Conservation (phyloP, 441 rosid species). For the Brassica balearica region DNA sequence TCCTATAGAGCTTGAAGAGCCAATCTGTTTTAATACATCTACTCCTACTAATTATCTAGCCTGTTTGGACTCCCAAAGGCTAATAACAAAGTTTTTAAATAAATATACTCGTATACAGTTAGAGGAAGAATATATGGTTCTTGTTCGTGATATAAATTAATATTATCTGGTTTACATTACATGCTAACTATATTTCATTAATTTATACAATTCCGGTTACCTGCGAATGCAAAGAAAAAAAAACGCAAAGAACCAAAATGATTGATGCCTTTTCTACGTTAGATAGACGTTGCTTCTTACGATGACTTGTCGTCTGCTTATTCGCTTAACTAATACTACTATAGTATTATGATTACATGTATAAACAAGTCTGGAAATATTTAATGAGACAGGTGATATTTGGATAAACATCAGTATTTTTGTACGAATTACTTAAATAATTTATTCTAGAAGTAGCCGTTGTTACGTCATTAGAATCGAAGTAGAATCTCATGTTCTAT, state of each 20-base stretch:
- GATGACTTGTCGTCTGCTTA: conserved; percentile 12
- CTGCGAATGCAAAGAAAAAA: neutral
- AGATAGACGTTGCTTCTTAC: conserved; percentile 22
- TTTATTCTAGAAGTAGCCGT: conserved; percentile 35
- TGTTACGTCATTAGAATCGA: conserved; percentile 32
- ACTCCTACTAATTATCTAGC: conserved; percentile 26
- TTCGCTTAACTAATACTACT: neutral
- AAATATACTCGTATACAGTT: conserved; percentile 12
- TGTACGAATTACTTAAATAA: neutral
- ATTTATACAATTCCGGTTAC: neutral
- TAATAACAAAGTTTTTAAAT: neutral
- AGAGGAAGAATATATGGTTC: conserved; percentile 20
- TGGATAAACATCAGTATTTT: conserved; percentile 25
- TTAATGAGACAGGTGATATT: conserved; percentile 22
- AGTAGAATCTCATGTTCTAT: conserved; percentile 6
- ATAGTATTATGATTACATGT: neutral
- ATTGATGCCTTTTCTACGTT: neutral
- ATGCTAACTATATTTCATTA: conserved; percentile 23
- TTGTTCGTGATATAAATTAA: neutral
- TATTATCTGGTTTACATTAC: neutral
- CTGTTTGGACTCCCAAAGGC: conserved; percentile 34
- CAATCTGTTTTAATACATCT: conserved; percentile 32
- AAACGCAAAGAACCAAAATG: neutral
- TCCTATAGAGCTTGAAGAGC: conserved; percentile 40
- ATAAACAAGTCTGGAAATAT: neutral